Base-by-base conservation (phyloP, 352 stramenopile species). In the Pythium periplocum region DNA sequence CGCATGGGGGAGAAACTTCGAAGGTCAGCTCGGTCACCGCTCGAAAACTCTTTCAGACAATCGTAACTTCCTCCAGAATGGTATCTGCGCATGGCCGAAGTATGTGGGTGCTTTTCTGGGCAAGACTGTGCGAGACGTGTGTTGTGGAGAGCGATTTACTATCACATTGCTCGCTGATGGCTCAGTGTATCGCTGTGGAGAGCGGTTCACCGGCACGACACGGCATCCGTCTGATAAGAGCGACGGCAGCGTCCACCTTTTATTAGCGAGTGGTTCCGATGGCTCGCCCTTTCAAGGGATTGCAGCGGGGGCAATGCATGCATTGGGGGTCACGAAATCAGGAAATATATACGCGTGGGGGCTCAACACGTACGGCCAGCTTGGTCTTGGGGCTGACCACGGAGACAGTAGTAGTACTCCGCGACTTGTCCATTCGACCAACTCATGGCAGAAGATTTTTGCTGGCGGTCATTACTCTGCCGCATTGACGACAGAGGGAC, bases 1-100 rank as follows among this genome's bases (percentile, higher is more conserved):
- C 64, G 90, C 87, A 3, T 97, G 88, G 88, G 89, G 90, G 2
- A 62, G 85, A 11, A 94, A 93, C 55, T 83, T 78, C 11, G 84
- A 96, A 58, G 89, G 87, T 0, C 87, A 97, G 46, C 74, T 96
- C 5, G 90, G 90, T 1, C 79, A 88, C 12, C 59, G 66, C 6
- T 64, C 71, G 5, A 55, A 34, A 7, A 69, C 66, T 0, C 56
- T 84, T 3, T 46, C 66, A 2, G 73, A 61, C 30, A 57, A 66
- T 31, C 39, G 65, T 26, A 74, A 82, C 45, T 37, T 54, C 6
- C 52, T 75, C 7, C 53, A 77, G 26, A 70, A 82, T 33, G 60
- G 73, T 9, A 77, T 95, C 31, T 86, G 80, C 34, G 73, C 87
- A 5, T 82, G 70, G 67, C 86, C 87, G 31, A 92, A 88, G 55